Base-by-base conservation (phyloP, 2,329 filamentous ascomycete species). In the Hypoxylon sp. region DNA sequence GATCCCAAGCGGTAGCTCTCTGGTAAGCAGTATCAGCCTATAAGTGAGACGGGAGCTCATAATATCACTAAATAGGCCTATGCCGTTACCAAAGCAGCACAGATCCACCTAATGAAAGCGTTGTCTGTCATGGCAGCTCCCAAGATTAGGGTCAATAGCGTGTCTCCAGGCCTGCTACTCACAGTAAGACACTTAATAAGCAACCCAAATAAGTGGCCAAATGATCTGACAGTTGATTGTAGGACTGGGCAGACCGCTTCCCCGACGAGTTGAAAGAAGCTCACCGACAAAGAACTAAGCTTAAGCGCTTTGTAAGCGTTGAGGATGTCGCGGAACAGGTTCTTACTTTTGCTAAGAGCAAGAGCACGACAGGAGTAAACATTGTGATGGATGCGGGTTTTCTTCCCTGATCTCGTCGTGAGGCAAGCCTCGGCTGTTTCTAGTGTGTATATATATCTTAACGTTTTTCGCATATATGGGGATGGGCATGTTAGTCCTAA, bases 1-100 rank as follows among this genome's bases (percentile, higher is more conserved):
- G 1, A 88, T 85, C 73, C 85, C 87, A 0, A 87, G 84, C 65
- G 90, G 90, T 1, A 91, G 88, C 68, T 86, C 86, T 2, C 76
- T 91, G 70, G 84, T 86, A 75, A 73, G 78, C 66, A 29, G n/a
- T 35, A 14, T 39, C 19, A 10, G 14, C 13, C 17, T 22, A 13
- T 22, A 19, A 3, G 6, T 37, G 5, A 17, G n/a, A 29, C 35
- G 10, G n/a, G 13, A 26, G 39, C 24, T 17, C 4, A 31, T 57
- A 42, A 3, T 48, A 65, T 55, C 33, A 50, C 29, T 14, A 31
- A 22, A 42, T 51, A 86, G 90, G 88, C 93, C 3, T 96, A 96
- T 75, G 84, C 89, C 0, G 90, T 94, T 17, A 92, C 91, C 39
- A 96, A 96, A 78, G 87, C 92, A 0, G 93, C 93, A 10, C 88